A percentile compares a stretch with the other conserved stretches of the same genome.
phyloP scores from a whole-genome alignment of 148 eudicot genomes.

The Chenopodium berlandieri region DNA sequence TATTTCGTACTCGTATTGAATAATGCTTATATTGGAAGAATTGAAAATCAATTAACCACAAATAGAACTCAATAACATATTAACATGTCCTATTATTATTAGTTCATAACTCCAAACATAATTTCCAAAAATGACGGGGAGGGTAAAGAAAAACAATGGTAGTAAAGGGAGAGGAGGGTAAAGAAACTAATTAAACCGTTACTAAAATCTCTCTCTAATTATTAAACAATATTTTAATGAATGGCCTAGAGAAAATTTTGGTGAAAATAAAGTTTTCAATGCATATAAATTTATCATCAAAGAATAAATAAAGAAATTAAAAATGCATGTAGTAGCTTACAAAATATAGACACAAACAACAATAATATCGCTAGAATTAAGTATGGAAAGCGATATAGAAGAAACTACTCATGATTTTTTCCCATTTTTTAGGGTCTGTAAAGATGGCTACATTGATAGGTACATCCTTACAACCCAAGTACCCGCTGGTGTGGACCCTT shows the following conservation, averaged over 20 bases:
- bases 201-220: neutral
- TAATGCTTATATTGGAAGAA: too few relatives aligned
- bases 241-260: neutral
- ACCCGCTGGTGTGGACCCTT: conserved; percentile 20
- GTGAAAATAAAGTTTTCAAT: neutral
- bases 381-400: neutral
- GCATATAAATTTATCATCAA: neutral
- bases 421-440: conserved; percentile 30
- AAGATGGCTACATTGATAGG: conserved; percentile 39
- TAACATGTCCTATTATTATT: neutral
- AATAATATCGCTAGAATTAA: neutral
- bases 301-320: neutral
- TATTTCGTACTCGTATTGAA: too few relatives aligned
- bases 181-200: neutral
- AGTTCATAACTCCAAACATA: neutral
- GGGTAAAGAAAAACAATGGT: neutral
- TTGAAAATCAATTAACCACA: too few relatives aligned
- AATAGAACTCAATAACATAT: too few relatives aligned
- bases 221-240: neutral
- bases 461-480: conserved; percentile 14
- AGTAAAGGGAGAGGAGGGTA: neutral
- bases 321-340: neutral
- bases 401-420: conserved; percentile 29
- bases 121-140: neutral
- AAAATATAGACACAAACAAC: neutral